Base-by-base conservation (phyloP, 495 filamentous ascomycete genomes). In the Sphaerosporella brunnea region DNA sequence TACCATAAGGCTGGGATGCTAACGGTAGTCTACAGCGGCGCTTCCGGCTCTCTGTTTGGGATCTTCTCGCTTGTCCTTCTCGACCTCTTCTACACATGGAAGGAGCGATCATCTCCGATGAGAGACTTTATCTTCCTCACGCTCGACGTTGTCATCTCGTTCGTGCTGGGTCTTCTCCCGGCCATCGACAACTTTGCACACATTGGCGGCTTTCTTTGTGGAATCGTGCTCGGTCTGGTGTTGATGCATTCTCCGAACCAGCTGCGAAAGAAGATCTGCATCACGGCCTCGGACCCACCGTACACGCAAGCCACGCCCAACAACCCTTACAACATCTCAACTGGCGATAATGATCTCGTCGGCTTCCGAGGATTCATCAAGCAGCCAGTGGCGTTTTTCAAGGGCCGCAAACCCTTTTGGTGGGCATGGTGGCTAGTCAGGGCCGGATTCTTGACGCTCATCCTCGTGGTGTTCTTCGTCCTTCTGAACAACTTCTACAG, bases 111-210 rank as follows among this genome's bases (percentile, higher is more conserved):
- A 32, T 76, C 67, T 8, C 90, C 90, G 0, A 71, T 75, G 58
- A 76, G 79, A 43, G 90, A 97, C 52, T 66, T 97, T 1, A 62
- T 80, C 30, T 87, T 86, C 64, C 81, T 97, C 65, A 50, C 84
- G 30, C 62, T 95, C 45, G 84, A 92, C 56, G 74, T 96, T 35
- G 68, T 73, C 48, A 81, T 97, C 48, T 86, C 86, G 0, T 94
- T 97, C 56, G 84, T 87, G 2, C 73, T 97, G 10, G 90, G 90
- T 26, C 73, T 97, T 16, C 73, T 97, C 0, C 90, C 90, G 0
- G 88, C 86, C 5, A 65, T 97, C 36, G 90, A 97, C 67, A 97
- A 97, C 64, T 97, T 97, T 66, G 79, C 82, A 20, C 90, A 97
- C 56, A 93, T 97, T 50, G 90, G 90, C 26, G 90, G 90, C 7